Evolutionary conservation across 768 basidiomycete genomes (phyloP).

Genomic region (Calocybe gangraenosa): DNA sequence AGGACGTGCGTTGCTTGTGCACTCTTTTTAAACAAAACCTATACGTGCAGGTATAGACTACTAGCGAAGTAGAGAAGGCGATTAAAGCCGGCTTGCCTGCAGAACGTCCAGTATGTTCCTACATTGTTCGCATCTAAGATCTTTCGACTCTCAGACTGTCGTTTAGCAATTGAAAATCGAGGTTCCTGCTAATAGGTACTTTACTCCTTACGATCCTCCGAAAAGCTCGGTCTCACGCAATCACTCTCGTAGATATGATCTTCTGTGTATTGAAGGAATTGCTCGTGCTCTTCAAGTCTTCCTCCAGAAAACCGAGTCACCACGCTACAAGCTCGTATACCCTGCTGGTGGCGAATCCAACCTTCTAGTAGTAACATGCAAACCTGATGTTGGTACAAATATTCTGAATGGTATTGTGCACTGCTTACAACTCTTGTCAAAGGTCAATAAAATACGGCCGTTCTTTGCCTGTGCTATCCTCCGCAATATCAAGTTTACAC

Average conservation of each 20-base stretch:
- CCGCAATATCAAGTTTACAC: conserved; percentile 86
- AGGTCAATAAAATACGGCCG: conserved; percentile 84
- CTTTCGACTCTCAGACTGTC: neutral
- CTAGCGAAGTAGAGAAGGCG: conserved; percentile 77
- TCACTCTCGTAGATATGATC: conserved; percentile 71
- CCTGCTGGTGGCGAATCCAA: conserved; percentile 64
- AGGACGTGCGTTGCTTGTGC: conserved; percentile 64
- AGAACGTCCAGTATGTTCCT: conserved; percentile 66
- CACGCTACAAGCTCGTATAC: conserved; percentile 69
- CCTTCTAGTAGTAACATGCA: conserved; percentile 64
- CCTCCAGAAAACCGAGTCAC: conserved; percentile 63
- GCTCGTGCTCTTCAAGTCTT: conserved; percentile 82
- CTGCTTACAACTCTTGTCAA: conserved; percentile 1
- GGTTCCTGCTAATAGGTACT: conserved; percentile 91
- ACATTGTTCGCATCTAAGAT: neutral
- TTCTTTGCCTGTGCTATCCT: conserved; percentile 89
- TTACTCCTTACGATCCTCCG: neutral
- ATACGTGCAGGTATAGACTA: conserved; percentile 55
- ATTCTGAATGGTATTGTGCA: neutral
- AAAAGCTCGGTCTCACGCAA: conserved; percentile 9
- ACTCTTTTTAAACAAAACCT: neutral
- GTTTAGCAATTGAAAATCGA: conserved; percentile 95
- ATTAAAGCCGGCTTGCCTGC: conserved; percentile 81
- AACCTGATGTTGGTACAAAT: conserved; percentile 58
- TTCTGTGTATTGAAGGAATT: conserved; percentile 96